A percentile compares a stretch with the other conserved stretches of the same genome.
These are phyloP conservation scores for Nannochloris sp. DNA, from an alignment of 139 green algal genomes.

Conservation along the genomic window DNA sequence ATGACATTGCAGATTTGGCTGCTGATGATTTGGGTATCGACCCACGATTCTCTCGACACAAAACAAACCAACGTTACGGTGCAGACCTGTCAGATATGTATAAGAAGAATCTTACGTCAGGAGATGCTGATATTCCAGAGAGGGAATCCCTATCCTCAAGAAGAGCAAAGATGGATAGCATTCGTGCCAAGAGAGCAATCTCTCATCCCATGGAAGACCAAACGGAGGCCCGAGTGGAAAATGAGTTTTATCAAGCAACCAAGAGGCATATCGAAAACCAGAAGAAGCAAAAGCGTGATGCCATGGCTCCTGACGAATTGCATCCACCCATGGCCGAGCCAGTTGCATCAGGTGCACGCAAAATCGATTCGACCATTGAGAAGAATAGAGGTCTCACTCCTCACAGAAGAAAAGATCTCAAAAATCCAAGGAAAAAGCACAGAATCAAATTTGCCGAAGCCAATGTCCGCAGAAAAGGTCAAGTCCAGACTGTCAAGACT, in stretches of 20 bases:
- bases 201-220: constrained; percentile 16
- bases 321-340: constrained; percentile 51
- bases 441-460: constrained; percentile 74
- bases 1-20: constrained; percentile 83
- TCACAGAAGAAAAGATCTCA: constrained; percentile 81
- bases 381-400: constrained; percentile 95
- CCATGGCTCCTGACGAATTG: constrained; percentile 15
- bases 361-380: constrained; percentile 73
- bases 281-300: constrained; percentile 44
- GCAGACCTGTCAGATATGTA: constrained; percentile 40
- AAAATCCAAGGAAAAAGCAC: constrained; percentile 85
- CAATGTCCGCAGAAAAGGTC: constrained; percentile 71
- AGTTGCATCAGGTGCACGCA: constrained; percentile 32
- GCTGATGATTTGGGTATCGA: constrained; percentile 23
- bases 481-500: constrained; percentile 63
- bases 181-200: constrained; percentile 35
- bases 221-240: constrained; percentile 38
- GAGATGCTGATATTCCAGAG: constrained; percentile 60
- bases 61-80: constrained; percentile 54
- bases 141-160: constrained; percentile 60
- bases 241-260: constrained; percentile 59
- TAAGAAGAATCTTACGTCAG: constrained; percentile 26
- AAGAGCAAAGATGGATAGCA: constrained; percentile 50
- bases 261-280: constrained; percentile 34
- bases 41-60: constrained; percentile 41